phyloP scores from a whole-genome alignment of 345 rosid genomes.

The Moringa oleifera region DNA sequence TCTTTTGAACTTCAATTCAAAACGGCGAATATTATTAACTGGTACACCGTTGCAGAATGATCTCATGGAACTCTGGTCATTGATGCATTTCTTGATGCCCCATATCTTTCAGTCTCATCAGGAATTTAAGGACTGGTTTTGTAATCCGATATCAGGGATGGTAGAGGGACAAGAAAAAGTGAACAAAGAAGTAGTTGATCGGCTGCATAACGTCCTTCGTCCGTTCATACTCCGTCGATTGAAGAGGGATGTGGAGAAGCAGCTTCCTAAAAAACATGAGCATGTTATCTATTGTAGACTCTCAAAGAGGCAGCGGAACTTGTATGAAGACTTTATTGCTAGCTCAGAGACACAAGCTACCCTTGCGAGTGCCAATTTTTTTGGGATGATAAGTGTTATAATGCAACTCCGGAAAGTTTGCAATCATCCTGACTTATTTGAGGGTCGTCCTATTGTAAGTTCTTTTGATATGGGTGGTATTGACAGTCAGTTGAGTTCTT shows the following conservation, averaged over 20 bases:
- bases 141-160: slow-evolving; percentile 99
- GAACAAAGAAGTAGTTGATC: slow-evolving; percentile 96
- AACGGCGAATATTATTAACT: slow-evolving; percentile 88
- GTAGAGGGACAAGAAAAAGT: slow-evolving; percentile 98
- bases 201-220: slow-evolving; percentile 98
- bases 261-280: slow-evolving; percentile 87
- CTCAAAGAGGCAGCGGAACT: slow-evolving; percentile 94
- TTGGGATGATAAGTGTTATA: slow-evolving; percentile 98
- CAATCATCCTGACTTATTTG: slow-evolving; percentile 98
- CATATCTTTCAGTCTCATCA: slow-evolving; percentile 99
- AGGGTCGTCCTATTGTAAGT: slow-evolving; percentile 98
- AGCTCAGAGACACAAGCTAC: slow-evolving; percentile 99
- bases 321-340: slow-evolving; percentile 98
- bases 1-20: slow-evolving; percentile 93
- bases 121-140: slow-evolving; percentile 99
- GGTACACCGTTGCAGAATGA: slow-evolving; percentile 99
- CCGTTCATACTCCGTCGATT: slow-evolving; percentile 94
- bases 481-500: slow-evolving; percentile 67
- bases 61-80: slow-evolving; percentile 99
- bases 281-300: slow-evolving; percentile 93
- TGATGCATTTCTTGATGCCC: slow-evolving; percentile 99
- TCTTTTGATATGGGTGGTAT: slow-evolving; percentile 92
- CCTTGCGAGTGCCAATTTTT: slow-evolving; percentile 85
- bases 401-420: slow-evolving; percentile 99
- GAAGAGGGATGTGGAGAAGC: slow-evolving; percentile 99